Percentiles rank a stretch among this genome's conserved stretches.
Evolutionary conservation across 2,329 filamentous ascomycete genomes (phyloP).

Genomic region (Aspergillus sp.): DNA sequence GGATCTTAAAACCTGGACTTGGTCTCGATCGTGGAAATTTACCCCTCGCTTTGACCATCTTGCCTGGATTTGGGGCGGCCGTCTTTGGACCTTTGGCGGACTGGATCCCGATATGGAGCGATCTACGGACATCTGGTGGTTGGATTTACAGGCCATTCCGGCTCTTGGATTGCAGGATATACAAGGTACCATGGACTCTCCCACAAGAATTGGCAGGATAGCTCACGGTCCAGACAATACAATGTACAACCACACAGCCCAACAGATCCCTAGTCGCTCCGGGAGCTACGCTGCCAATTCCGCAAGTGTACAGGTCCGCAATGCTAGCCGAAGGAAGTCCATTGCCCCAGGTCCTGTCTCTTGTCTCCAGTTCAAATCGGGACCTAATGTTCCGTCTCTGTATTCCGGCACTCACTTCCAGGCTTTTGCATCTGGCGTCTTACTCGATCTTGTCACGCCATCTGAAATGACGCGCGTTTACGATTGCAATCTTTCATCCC

Average conservation of each 20-base stretch:
- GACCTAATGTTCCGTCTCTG: slow-evolving; percentile 81
- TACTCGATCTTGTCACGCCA: slow-evolving; percentile 92
- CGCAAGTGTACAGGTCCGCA: slow-evolving; percentile 59
- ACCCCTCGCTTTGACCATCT: slow-evolving; percentile 93
- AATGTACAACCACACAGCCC: slow-evolving; percentile 36
- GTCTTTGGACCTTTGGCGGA: slow-evolving; percentile 95
- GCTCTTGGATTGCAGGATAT: slow-evolving; percentile 73
- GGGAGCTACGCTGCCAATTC: slow-evolving; percentile 71
- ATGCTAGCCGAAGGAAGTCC: slow-evolving; percentile 49
- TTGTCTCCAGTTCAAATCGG: slow-evolving; percentile 83
- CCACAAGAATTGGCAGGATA: slow-evolving; percentile 29
- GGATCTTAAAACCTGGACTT: slow-evolving; percentile 95
- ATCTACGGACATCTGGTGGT: slow-evolving; percentile 93
- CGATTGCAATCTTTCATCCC: slow-evolving; percentile 85
- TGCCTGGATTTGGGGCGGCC: slow-evolving; percentile 87
- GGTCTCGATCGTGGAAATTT: slow-evolving; percentile 95
- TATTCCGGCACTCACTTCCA: slow-evolving; percentile 93
- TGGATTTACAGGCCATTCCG: slow-evolving; percentile 87
- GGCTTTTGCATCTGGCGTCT: slow-evolving; percentile 85
- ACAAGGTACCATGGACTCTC: slow-evolving; percentile 53
- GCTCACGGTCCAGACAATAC: slow-evolving; percentile 40
- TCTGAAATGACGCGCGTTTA: slow-evolving; percentile 81
- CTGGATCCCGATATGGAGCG: slow-evolving; percentile 97
- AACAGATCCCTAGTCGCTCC: slow-evolving; percentile 39
- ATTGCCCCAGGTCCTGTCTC: slow-evolving; percentile 85